Evolutionary conservation across 257 asterid genomes (phyloP).

Genomic region (Solanum chilense): DNA sequence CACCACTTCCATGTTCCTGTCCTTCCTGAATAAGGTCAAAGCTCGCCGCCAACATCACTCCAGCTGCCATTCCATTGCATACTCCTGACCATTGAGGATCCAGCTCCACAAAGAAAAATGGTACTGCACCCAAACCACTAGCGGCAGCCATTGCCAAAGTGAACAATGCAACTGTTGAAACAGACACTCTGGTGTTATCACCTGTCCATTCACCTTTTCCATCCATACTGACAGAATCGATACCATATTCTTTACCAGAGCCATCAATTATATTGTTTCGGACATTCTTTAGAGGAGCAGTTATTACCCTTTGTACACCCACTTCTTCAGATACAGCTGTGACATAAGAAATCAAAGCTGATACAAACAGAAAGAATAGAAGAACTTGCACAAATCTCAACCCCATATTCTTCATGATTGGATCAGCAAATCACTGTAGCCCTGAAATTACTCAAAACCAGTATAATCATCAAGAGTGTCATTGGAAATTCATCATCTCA

Average conservation of each 20-base stretch:
- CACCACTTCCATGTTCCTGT: slow-evolving; percentile 90
- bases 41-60: slow-evolving; percentile 98
- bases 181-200: slow-evolving; percentile 57
- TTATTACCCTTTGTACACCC: slow-evolving; percentile 28
- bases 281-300: slow-evolving; percentile 61
- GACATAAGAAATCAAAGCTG: slow-evolving; percentile 15
- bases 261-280: slow-evolving; percentile 75
- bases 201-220: slow-evolving; percentile 35
- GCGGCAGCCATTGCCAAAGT: slow-evolving; percentile 98
- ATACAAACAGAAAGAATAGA: slow-evolving; percentile 29
- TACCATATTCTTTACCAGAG: slow-evolving; percentile 58
- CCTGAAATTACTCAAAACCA: background rate
- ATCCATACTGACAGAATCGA: slow-evolving; percentile 23
- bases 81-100: slow-evolving; percentile 97
- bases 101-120: slow-evolving; percentile 93
- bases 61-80: slow-evolving; percentile 98
- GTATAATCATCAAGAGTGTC: background rate
- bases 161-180: slow-evolving; percentile 75
- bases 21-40: slow-evolving; percentile 99
- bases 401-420: slow-evolving; percentile 19
- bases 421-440: slow-evolving; percentile 1
- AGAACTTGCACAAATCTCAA: slow-evolving; percentile 22
- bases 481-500: background rate
- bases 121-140: slow-evolving; percentile 93
- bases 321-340: slow-evolving; percentile 31